These are phyloP conservation scores for Nevesoporus exiguus DNA, from an alignment of 768 basidiomycete genomes.

Conservation along the genomic window DNA sequence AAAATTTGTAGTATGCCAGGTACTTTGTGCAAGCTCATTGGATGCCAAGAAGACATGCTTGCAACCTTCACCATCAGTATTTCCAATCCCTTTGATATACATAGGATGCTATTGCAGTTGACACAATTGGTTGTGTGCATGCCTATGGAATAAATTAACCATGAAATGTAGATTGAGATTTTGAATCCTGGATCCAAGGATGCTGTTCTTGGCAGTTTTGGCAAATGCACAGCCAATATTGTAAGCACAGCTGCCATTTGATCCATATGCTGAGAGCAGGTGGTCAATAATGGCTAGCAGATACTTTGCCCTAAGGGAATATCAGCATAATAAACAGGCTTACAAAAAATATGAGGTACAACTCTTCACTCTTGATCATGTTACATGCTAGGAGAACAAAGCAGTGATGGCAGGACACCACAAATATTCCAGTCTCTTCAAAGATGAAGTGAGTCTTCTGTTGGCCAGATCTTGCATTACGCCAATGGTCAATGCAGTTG, in stretches of 20 bases:
- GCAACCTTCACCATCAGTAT: background rate
- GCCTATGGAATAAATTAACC: slow-evolving; percentile 1
- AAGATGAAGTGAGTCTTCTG: background rate
- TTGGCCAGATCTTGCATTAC: background rate
- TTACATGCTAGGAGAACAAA: slow-evolving; percentile 4
- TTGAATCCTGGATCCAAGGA: background rate
- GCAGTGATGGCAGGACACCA: slow-evolving; percentile 4
- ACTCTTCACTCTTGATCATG: slow-evolving; percentile 16
- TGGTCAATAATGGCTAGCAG: background rate
- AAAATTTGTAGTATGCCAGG: background rate
- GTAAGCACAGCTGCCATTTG: background rate
- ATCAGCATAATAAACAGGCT: background rate
- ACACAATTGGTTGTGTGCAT: background rate
- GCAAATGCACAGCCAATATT: background rate
- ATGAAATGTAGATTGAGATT: background rate
- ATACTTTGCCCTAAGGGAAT: background rate
- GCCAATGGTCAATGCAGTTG: background rate
- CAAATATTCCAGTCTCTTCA: background rate
- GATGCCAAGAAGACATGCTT: slow-evolving; percentile 1
- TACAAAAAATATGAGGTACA: background rate
- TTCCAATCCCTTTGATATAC: background rate
- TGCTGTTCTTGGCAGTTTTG: background rate
- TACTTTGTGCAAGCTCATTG: background rate
- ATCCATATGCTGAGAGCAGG: background rate
- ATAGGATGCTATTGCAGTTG: background rate